Evolutionary conservation across 2,329 filamentous ascomycete species (phyloP).

Genomic region (Trichoderma aggressivum): DNA sequence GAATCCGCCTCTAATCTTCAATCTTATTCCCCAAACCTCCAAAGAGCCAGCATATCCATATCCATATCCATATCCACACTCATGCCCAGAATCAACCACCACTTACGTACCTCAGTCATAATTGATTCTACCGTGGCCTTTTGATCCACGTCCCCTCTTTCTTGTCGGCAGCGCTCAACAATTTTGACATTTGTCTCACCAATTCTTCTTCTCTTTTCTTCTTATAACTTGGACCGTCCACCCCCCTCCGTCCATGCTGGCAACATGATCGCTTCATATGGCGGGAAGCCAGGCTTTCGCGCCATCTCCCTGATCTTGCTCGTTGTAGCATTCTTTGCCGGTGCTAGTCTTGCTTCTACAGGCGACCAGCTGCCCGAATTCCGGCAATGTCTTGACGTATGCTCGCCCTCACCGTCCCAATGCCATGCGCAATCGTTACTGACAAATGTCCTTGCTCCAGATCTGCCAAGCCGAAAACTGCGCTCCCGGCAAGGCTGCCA

Average conservation of each 20-base stretch:
- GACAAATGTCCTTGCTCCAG: conserved; percentile 43
- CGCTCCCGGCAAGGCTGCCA: conserved; percentile 53
- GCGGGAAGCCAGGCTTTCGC: conserved; percentile 33
- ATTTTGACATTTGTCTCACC: neutral
- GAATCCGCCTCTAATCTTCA: neutral
- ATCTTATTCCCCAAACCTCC: conserved; percentile 1
- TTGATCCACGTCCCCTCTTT: conserved; percentile 15
- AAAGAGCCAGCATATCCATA: neutral
- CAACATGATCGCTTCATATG: conserved; percentile 30
- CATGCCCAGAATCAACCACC: neutral
- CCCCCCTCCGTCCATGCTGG: conserved; percentile 26
- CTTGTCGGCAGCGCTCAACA: neutral
- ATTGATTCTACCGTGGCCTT: conserved; percentile 7
- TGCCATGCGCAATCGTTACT: conserved; percentile 10
- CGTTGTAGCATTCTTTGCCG: conserved; percentile 39
- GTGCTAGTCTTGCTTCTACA: conserved; percentile 62
- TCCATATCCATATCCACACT: neutral
- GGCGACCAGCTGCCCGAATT: conserved; percentile 89
- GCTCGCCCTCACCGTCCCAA: neutral
- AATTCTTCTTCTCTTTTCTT: neutral
- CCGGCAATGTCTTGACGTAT: conserved; percentile 76
- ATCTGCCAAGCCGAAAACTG: conserved; percentile 81
- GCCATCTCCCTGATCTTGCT: conserved; percentile 34
- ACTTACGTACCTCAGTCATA: neutral
- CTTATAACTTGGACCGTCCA: neutral